Evolutionary conservation across 73 alveolate genomes (phyloP), one percentile per base, ranked within the genome.

Genomic region (Paramecium sexaurelia): DNA sequence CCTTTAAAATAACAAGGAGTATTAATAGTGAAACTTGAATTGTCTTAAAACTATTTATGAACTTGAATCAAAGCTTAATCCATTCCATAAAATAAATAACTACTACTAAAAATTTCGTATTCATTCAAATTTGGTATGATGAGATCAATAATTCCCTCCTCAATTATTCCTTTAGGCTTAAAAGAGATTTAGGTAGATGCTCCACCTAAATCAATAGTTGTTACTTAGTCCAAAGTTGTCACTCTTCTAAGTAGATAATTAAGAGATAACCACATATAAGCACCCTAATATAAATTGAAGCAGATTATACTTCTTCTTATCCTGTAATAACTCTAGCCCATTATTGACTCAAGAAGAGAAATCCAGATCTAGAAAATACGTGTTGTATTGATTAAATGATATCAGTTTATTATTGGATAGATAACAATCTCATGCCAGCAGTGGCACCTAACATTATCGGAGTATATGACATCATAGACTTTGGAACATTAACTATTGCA

Each of bases 391-490:
- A 36, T 26, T 68, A 15, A 4, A 88, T 88, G 3, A 88, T 88
- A 9, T 71, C 24, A 6, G 5, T 43, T 26, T 88, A 37, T 5
- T 6, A 11, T 61, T 67, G 47, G 17, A 35, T 5, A n/a, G 85
- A 7, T 32, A 88, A 10, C 8, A 88, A 1, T 68, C 94, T 88
- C 94, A 88, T 88, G 0, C 94, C 94, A 6, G 94, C 94, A 19
- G 94, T 88, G 7, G 94, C 94, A 20, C 91, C 94, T 47, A 88
- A 33, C 55, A 88, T 68, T 1, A 88, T 88, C 13, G 94, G 94
- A 15, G 94, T 88, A 19, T 68, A 67, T 22, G 75, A 1, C 13
- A 22, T 68, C 94, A 88, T 88, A 7, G 26, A 7, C 20, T 7
- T 10, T 8, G 94, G 94, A 24, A 88, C 83, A 29, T 67, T 67